Evolutionary conservation across 345 rosid genomes (phyloP), one percentile per base, ranked within the genome.

Genomic region (Eucalyptus sideroxylon): DNA sequence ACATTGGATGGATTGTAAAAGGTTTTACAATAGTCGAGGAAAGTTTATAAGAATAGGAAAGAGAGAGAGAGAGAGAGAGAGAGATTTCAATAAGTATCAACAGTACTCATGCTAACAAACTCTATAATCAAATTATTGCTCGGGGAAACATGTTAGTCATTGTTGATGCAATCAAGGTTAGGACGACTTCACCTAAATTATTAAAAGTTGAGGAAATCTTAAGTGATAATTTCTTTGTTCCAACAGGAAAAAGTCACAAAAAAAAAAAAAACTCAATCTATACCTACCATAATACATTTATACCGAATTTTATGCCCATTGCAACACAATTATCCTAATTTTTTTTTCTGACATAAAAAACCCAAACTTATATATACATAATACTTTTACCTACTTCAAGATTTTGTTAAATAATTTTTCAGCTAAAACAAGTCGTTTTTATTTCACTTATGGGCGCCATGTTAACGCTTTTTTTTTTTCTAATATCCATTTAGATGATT

Each of bases 231-330:
- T 34, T 34, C 26, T 72, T 17, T 62, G 11, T 53, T 21, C 11
- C 59, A 21, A 21, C 4, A 5, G 59, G 26, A 21, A 53, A 53
- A 53, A 19, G 24, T 0, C 24, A 53, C 9, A 50, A 50, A 7
- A 19, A 51, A 51, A 17, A 51, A 53, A 19, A 19, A 51, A 51
- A 51, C 4, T 8, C 10, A 53, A 53, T 3, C 10, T 19, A 53
- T 53, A 7, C 24, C 4, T 53, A 17, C 24, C 27, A 23, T 56
- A 17, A 21, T 56, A 56, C 12, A 56, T 21, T 55, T 56, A 56
- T 56, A 3, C 1, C 1, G 1, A 23, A 56, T 24, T 56, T 56
- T 56, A 21, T 56, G 5, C 12, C 12, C 1, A 56, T 0, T 56
- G 5, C 6, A 24, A 56, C 13, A 24, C 1, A 24, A 1, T 56